phyloP scores from a whole-genome alignment of 2,329 filamentous ascomycete genomes.

The Alternaria consortialis region DNA sequence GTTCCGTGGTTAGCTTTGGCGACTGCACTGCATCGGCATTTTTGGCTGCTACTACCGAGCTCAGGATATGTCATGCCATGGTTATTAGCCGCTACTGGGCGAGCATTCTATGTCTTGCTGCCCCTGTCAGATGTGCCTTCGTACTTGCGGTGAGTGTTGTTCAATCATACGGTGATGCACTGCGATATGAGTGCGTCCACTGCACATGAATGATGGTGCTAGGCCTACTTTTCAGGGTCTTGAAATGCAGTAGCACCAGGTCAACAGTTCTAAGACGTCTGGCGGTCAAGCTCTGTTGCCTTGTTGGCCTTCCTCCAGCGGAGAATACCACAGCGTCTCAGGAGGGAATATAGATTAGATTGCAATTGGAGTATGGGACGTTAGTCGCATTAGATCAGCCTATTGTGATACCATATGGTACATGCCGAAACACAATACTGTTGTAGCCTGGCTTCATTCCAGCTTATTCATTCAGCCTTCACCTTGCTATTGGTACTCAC shows the following conservation, averaged over 20 bases:
- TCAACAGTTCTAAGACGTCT: neutral
- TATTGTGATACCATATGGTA: neutral
- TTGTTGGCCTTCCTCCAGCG: neutral
- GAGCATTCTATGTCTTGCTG: neutral
- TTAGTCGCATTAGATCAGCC: neutral
- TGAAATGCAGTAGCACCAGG: neutral
- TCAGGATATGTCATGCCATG: neutral
- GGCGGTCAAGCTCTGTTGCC: slow-evolving; percentile 2
- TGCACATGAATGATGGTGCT: neutral
- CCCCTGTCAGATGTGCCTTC: neutral
- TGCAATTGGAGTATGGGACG: neutral
- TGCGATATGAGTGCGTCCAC: neutral
- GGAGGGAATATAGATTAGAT: neutral
- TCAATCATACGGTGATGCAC: slow-evolving; percentile 1
- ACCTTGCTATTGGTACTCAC: neutral
- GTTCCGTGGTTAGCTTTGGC: neutral
- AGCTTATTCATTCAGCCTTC: neutral
- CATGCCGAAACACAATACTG: neutral
- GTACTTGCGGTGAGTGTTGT: slow-evolving; percentile 5
- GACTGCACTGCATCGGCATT: slow-evolving; percentile 6
- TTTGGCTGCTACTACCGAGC: slow-evolving; percentile 3
- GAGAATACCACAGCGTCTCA: neutral
- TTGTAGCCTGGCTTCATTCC: neutral
- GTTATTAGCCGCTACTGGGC: neutral
- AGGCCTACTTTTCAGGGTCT: neutral